Base-by-base conservation (phyloP, 805 yeast genomes). In the Yarrowia hollandica region DNA sequence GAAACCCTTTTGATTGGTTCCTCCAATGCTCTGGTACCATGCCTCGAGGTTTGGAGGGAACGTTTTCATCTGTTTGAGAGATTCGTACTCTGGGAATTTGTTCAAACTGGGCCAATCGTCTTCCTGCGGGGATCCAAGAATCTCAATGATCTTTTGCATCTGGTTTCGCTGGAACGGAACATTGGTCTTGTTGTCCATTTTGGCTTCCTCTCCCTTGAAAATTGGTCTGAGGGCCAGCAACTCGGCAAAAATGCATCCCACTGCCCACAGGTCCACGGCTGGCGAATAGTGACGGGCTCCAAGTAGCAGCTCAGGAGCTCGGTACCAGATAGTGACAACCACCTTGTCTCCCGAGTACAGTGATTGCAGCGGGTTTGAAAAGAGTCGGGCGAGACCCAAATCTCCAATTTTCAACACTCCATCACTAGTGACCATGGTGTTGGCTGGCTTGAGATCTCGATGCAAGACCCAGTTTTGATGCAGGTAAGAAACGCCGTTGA, bases 381-480 rank as follows among this genome's bases (percentile, higher is more conserved):
- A 91, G 66, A 87, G 82, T 61, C 98, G 78, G 0, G 97, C 97
- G 31, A 91, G 75, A 1, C 98, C 98, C 65, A 91, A 77, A 74
- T 92, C 99, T 19, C 98, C 99, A 62, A 92, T 91, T 71, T 94
- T 94, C 16, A 92, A 94, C n/a, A 84, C 82, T 0, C 99, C 99
- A 61, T 81, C 82, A 8, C 84, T 79, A 0, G 96, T 83, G 0
- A 92, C 96, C 98, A 92, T 94, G 64, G 94, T 92, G 72, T 92
- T 92, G 1, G 99, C 99, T 0, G 99, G 99, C 68, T 94, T 94
- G 63, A 94, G 78, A 72, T 94, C 99, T 62, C 99, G 79, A 72
- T 94, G 99, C 54, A 94, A 75, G 2, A 94, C 84, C 98, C 99
- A 94, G 72, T 94, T 92, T 71, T 90, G 92, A 72, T 94, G 99